phyloP scores from a whole-genome alignment of 2,329 filamentous ascomycete genomes.

The Cercospora beticola region DNA sequence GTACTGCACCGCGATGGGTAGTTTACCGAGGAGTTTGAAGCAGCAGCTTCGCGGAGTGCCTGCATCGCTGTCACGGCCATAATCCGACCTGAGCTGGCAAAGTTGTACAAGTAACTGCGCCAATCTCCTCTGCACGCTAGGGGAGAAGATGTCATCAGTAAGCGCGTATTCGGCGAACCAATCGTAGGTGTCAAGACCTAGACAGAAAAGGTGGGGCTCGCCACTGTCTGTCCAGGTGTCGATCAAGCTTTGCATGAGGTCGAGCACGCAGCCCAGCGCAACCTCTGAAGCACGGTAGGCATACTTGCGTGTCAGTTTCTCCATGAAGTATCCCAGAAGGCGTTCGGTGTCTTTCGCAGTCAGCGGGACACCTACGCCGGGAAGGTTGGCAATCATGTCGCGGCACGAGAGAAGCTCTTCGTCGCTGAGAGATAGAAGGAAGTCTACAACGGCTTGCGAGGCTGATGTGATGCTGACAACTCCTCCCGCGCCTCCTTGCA shows the following conservation, averaged over 20 bases:
- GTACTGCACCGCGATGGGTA: constrained; percentile 71
- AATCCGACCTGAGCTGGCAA: constrained; percentile 65
- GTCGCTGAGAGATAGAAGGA: constrained; percentile 27
- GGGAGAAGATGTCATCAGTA: constrained; percentile 67
- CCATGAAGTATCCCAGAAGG: constrained; percentile 50
- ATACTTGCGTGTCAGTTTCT: constrained; percentile 53
- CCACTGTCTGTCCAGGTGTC: constrained; percentile 61
- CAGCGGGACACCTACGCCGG: constrained; percentile 30
- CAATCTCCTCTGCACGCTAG: constrained; percentile 65
- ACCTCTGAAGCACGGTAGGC: constrained; percentile 73
- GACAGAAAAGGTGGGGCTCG: constrained; percentile 60
- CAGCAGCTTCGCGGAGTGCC: constrained; percentile 66
- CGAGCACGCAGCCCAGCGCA: constrained; percentile 65
- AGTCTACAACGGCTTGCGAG: constrained; percentile 26
- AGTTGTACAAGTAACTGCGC: constrained; percentile 69
- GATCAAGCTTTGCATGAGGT: constrained; percentile 64
- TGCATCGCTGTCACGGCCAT: constrained; percentile 55
- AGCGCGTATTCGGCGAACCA: constrained; percentile 71
- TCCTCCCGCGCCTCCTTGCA: constrained; percentile 3
- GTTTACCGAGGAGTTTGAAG: constrained; percentile 67
- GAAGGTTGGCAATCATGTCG: constrained; percentile 27
- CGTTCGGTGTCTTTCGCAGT: constrained; percentile 40
- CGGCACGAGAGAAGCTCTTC: constrained; percentile 29
- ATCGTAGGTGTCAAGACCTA: constrained; percentile 73
- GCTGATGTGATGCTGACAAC: not conserved